Evolutionary conservation across 106 monocot species (phyloP), one percentile per base, ranked within the genome.

Genomic region (Vanilla planifolia): DNA sequence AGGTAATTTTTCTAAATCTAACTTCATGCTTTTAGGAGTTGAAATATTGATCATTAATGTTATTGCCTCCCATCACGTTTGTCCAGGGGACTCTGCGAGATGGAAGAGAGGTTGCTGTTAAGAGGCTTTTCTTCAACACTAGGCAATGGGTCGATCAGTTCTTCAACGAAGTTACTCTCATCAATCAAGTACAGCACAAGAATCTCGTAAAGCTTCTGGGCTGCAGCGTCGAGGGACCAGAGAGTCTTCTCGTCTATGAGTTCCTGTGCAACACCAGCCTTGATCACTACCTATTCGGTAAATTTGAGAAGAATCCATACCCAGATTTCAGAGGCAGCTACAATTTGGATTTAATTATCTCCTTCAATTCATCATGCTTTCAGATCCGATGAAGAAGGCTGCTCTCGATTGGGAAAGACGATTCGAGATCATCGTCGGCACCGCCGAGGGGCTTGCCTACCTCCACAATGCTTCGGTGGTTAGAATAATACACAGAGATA

Each of bases 21-120:
- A n/a, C n/a, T n/a, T n/a, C n/a, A n/a, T n/a, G n/a, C n/a, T n/a
- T n/a, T n/a, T n/a, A n/a, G n/a, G n/a, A n/a, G n/a, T n/a, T n/a
- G n/a, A n/a, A n/a, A n/a, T n/a, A n/a, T n/a, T n/a, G n/a, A n/a
- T n/a, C n/a, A n/a, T n/a, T n/a, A n/a, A n/a, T n/a, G n/a, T n/a
- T n/a, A n/a, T n/a, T n/a, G n/a, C n/a, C n/a, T n/a, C n/a, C n/a
- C n/a, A n/a, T n/a, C n/a, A n/a, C n/a, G n/a, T n/a, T n/a, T n/a
- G n/a, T 60, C 30, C 24, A 88, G 88, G 88, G 83, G 23, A 55
- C 72, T 68, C 34, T 89, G 44, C 55, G 55, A 9, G 88, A 89
- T 75, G 88, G 88, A n/a, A 71, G 74, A 39, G 88, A 80, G 58
- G 53, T 89, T 8, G 88, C 88, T 1, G 83, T 83, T 14, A 89